Percentiles rank a stretch among this genome's conserved stretches.
phyloP scores from a whole-genome alignment of 2,329 filamentous ascomycete species.

The Pseudocercospora fuligena region DNA sequence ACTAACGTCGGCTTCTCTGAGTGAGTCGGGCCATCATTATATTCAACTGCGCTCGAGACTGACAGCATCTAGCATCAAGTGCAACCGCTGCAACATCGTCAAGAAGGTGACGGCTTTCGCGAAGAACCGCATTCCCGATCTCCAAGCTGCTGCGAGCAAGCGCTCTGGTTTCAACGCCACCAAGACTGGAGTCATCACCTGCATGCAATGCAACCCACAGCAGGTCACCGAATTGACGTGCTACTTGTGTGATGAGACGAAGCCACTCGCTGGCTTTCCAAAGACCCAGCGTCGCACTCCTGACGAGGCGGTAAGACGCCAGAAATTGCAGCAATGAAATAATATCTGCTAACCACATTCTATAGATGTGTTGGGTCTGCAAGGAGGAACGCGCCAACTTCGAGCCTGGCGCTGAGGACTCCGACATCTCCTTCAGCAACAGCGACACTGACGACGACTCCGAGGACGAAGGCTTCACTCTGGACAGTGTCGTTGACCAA shows the following conservation, averaged over 20 bases:
- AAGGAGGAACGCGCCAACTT: constrained; percentile 23
- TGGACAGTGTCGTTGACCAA: not conserved
- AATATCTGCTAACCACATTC: not conserved
- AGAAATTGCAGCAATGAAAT: too few relatives aligned
- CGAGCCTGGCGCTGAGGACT: constrained; percentile 27
- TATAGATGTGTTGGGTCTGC: constrained; percentile 33
- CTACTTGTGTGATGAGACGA: constrained; percentile 31
- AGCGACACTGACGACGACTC: constrained; percentile 18
- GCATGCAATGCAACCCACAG: constrained; percentile 29
- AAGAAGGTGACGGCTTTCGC: constrained; percentile 16
- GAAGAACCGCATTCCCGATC: constrained; percentile 16
- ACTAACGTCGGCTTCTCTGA: constrained; percentile 3
- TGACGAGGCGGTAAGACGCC: constrained; percentile 35
- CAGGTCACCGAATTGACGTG: constrained; percentile 35
- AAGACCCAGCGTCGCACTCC: constrained; percentile 33
- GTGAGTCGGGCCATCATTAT: not conserved
- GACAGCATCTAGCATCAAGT: constrained; percentile 27
- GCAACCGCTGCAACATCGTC: constrained; percentile 23
- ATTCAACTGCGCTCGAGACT: not conserved
- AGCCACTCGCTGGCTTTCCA: constrained; percentile 32
- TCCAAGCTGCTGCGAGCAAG: constrained; percentile 6
- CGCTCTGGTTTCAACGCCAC: constrained; percentile 19
- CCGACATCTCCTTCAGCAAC: constrained; percentile 18
- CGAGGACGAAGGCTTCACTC: constrained; percentile 5
- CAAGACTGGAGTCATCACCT: constrained; percentile 23